Evolutionary conservation across 192 early-diverging fungal species (phyloP).

Genomic region (Umbelopsis sp.): DNA sequence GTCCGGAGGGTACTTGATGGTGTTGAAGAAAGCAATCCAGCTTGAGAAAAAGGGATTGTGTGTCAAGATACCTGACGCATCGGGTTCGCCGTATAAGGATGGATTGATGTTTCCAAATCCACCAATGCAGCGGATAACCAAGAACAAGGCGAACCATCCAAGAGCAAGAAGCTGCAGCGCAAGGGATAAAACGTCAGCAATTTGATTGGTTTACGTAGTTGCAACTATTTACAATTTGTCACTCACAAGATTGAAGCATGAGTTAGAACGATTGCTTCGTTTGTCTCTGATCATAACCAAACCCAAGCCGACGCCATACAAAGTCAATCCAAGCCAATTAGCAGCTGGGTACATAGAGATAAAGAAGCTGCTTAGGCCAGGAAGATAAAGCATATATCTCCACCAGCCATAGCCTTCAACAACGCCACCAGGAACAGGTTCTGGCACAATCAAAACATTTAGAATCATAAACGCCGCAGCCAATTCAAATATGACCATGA

Average conservation of each 20-base stretch:
- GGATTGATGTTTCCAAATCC: slow-evolving; percentile 21
- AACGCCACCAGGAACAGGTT: not conserved
- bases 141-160: slow-evolving; percentile 50
- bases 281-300: slow-evolving; percentile 15
- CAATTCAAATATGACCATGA: not conserved
- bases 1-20: slow-evolving; percentile 24
- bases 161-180: not conserved
- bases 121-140: slow-evolving; percentile 23
- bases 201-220: not conserved
- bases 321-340: slow-evolving; percentile 25
- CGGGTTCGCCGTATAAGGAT: not conserved
- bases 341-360: slow-evolving; percentile 18
- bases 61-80: not conserved
- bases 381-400: slow-evolving; percentile 23
- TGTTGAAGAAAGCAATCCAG: slow-evolving; percentile 24
- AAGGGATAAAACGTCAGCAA: not conserved
- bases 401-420: slow-evolving; percentile 20
- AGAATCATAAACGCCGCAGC: slow-evolving; percentile 2
- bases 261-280: slow-evolving; percentile 29
- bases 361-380: slow-evolving; percentile 7
- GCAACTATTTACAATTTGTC: not conserved
- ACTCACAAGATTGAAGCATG: slow-evolving; percentile 58
- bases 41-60: slow-evolving; percentile 19
- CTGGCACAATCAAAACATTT: slow-evolving; percentile 17
- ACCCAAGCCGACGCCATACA: slow-evolving; percentile 23